These are phyloP conservation scores for Sinapis alba DNA, from an alignment of 441 rosid genomes.

Conservation along the genomic window DNA sequence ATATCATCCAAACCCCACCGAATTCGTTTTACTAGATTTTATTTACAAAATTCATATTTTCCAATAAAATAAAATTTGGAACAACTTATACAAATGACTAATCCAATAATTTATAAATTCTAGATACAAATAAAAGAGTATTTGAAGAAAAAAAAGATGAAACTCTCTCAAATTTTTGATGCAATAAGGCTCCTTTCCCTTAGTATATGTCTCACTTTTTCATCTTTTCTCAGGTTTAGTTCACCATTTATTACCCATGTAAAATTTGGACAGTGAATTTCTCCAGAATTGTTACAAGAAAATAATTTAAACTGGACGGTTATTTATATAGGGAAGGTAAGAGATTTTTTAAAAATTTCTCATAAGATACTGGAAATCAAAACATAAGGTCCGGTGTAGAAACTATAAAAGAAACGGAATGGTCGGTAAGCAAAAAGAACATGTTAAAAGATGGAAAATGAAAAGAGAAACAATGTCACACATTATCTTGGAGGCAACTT, in stretches of 20 bases:
- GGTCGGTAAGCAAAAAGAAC: conserved; percentile 1
- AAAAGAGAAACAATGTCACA: not conserved
- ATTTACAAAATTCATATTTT: no score
- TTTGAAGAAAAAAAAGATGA: no score
- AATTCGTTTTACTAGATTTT: no score
- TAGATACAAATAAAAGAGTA: no score
- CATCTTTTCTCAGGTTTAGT: not conserved
- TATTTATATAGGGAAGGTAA: not conserved
- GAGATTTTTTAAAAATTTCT: not conserved
- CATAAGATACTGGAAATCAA: not conserved
- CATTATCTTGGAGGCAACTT: conserved; percentile 13
- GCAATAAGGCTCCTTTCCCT: no score
- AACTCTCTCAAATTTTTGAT: no score
- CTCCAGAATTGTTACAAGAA: not conserved
- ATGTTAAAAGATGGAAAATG: not conserved
- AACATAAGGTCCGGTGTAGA: not conserved
- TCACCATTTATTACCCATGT: not conserved
- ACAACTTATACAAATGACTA: no score
- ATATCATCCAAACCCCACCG: no score
- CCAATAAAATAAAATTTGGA: no score
- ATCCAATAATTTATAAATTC: no score
- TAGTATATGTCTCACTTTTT: not conserved
- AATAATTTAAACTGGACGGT: not conserved
- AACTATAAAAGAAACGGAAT: not conserved
- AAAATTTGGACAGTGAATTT: not conserved